Percentiles rank a stretch among this genome's conserved stretches.
Evolutionary conservation across 805 yeast genomes (phyloP).

Genomic region (Metschnikowia gruessii): DNA sequence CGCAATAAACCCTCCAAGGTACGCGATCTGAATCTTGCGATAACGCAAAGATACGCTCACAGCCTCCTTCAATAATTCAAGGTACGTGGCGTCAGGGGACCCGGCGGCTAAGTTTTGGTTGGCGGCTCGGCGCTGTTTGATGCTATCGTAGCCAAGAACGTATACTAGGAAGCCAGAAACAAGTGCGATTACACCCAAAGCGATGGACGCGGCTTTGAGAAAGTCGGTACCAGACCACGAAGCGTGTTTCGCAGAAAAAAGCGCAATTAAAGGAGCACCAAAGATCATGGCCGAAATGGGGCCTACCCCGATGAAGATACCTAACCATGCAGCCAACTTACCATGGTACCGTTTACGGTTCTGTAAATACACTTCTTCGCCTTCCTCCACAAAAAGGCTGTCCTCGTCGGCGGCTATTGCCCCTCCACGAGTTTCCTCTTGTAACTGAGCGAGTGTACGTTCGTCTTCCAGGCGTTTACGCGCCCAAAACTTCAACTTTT

Average conservation of each 20-base stretch:
- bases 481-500: slow-evolving; percentile 29
- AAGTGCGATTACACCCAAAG: slow-evolving; percentile 45
- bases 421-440: background rate
- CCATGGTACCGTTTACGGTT: slow-evolving; percentile 34
- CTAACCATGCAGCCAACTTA: slow-evolving; percentile 56
- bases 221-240: slow-evolving; percentile 30
- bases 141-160: slow-evolving; percentile 44
- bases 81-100: slow-evolving; percentile 26
- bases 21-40: slow-evolving; percentile 52
- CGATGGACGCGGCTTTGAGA: slow-evolving; percentile 46
- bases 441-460: slow-evolving; percentile 1
- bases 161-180: slow-evolving; percentile 38
- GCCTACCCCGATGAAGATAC: slow-evolving; percentile 61
- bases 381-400: slow-evolving; percentile 3
- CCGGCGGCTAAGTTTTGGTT: slow-evolving; percentile 19
- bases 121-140: slow-evolving; percentile 30
- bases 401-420: background rate
- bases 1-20: slow-evolving; percentile 59
- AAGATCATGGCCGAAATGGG: slow-evolving; percentile 60
- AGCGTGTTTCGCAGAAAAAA: slow-evolving; percentile 40
- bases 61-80: slow-evolving; percentile 46
- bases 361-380: background rate
- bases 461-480: slow-evolving; percentile 1
- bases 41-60: slow-evolving; percentile 44
- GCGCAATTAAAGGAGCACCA: slow-evolving; percentile 55